Evolutionary conservation across 2,329 filamentous ascomycete species (phyloP).

Genomic region (Elsinoe fawcettii): DNA sequence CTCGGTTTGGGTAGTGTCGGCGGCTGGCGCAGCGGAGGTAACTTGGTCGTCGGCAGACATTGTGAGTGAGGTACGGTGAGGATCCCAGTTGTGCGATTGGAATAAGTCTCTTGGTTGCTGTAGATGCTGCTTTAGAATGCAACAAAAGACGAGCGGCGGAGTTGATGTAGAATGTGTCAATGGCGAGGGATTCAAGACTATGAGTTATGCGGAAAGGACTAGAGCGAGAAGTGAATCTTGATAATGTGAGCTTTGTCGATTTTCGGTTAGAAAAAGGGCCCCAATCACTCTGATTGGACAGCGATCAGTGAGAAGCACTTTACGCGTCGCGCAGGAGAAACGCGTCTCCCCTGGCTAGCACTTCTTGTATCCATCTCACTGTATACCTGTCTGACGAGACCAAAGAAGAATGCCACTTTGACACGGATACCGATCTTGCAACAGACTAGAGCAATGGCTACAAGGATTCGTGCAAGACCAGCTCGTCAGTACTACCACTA

Average conservation of each 20-base stretch:
- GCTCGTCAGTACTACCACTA: conserved; percentile 38
- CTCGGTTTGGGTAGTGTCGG: conserved; percentile 22
- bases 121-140: not conserved
- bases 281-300: no score
- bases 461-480: conserved; percentile 55
- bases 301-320: not conserved
- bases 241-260: no score
- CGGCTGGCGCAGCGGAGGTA: conserved; percentile 5
- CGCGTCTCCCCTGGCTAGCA: no score
- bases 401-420: no score
- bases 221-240: not conserved
- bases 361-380: no score
- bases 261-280: no score
- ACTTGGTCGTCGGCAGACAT: conserved; percentile 15
- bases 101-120: not conserved
- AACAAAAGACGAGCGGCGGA: not conserved
- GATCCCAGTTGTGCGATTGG: not conserved
- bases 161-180: no score
- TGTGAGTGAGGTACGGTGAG: not conserved
- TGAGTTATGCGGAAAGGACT: not conserved
- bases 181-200: no score
- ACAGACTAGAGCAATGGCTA: conserved; percentile 22
- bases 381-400: no score
- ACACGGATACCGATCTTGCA: no score
- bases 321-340: no score